Conservation (phyloP, 2,329 filamentous ascomycete species). For the Stachybotrys chartarum region DNA sequence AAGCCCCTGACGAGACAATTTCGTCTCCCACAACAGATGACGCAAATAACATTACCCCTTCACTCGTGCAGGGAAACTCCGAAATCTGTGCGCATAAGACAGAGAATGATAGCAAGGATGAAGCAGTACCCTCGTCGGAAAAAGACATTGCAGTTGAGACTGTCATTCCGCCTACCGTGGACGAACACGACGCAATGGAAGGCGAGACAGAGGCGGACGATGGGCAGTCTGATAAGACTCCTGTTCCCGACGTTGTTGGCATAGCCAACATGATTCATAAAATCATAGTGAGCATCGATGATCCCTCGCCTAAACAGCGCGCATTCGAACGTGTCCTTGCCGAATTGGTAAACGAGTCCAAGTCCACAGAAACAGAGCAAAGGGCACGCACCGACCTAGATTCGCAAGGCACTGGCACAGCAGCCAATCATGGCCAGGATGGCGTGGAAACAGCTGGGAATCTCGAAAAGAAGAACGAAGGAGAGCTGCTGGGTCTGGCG, state of each 20-base stretch:
- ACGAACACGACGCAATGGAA: too few relatives aligned
- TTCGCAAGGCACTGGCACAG: not conserved
- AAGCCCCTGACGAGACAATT: too few relatives aligned
- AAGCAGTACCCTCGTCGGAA: too few relatives aligned
- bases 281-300: not conserved
- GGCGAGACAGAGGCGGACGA: too few relatives aligned
- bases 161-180: too few relatives aligned
- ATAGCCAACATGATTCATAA: not conserved
- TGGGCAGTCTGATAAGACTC: not conserved
- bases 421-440: not conserved
- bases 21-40: too few relatives aligned
- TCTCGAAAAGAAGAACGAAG: not conserved
- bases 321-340: not conserved
- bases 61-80: too few relatives aligned
- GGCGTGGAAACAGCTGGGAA: not conserved
- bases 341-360: not conserved
- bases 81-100: too few relatives aligned
- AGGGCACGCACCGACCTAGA: not conserved
- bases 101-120: too few relatives aligned
- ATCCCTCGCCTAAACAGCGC: not conserved
- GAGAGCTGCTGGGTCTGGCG: constrained; percentile 52
- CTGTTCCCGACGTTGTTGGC: not conserved
- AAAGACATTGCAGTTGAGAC: too few relatives aligned
- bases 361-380: not conserved
- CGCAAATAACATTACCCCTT: too few relatives aligned